Base-by-base conservation (phyloP, 495 filamentous ascomycete genomes). In the Lophiostoma macrostomum region DNA sequence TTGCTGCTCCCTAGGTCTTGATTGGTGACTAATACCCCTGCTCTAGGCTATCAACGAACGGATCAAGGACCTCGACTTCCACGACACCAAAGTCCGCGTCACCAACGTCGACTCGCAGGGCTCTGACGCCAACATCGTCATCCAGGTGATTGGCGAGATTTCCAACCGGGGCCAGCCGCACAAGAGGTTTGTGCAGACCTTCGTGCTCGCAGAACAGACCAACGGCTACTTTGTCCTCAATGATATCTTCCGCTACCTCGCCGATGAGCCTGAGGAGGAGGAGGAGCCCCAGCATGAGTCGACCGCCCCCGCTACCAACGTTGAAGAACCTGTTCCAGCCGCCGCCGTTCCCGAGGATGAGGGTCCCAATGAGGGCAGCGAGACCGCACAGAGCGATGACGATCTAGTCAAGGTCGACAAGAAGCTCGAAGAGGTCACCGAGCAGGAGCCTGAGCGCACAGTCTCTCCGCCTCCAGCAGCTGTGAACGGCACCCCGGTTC, bases 141-240 rank as follows among this genome's bases (percentile, higher is more conserved):
- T 97, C 63, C 88, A 95, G 64, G 94, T 97, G 53, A 96, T 98
- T 64, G 93, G 93, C 56, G 91, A 97, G 71, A 95, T 94, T 66
- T 95, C 90, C 58, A 96, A 93, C 76, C 94, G 93, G 69, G 82
- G 80, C 16, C 81, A 82, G 51, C 87, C 90, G 18, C 88, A 90
- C 54, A 90, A 87, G 75, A 96, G 96, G 69, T 98, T 97, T 62
- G 82, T 88, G 11, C 93, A 98, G 76, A 96, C 93, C n/a, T 98
- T 98, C 60, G 90, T 98, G 42, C 83, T 98, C 46, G 94, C 93
- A 8, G 82, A 91, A 69, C 93, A 98, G 73, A 88, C 88, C 23
- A 96, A 91, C 36, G 93, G 93, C 42, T 98, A 97, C 74, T 98
- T 95, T 61, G 93, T 98, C 3, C 80, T 97, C 53, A 98, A 98